phyloP scores from a whole-genome alignment of 2,329 filamentous ascomycete genomes.

The Graphiopsis chlorocephala region DNA sequence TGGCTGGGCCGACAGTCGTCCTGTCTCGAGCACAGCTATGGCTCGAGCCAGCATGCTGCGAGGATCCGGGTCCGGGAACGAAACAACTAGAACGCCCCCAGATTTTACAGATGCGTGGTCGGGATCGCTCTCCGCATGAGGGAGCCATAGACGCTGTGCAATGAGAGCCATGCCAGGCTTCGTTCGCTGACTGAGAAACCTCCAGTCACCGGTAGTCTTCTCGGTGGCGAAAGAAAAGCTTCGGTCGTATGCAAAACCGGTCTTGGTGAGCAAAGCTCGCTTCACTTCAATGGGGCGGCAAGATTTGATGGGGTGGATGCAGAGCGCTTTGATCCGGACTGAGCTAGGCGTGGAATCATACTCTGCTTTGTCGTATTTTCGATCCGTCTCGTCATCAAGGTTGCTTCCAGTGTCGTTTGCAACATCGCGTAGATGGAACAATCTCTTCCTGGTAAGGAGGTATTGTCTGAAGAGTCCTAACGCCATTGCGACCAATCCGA shows the following conservation, averaged over 20 bases:
- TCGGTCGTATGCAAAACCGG: slow-evolving; percentile 2
- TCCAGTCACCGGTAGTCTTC: neutral
- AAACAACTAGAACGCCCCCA: neutral
- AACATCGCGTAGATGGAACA: neutral
- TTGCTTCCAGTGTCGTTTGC: neutral
- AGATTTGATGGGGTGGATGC: slow-evolving; percentile 3
- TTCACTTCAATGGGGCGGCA: slow-evolving; percentile 1
- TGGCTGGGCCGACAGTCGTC: neutral
- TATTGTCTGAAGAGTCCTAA: neutral
- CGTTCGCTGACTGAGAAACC: neutral
- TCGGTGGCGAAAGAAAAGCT: neutral
- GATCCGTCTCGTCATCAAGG: neutral
- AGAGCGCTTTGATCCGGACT: neutral
- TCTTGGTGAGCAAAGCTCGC: neutral
- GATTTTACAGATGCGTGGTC: neutral
- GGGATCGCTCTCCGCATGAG: neutral
- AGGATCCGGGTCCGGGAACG: slow-evolving; percentile 5
- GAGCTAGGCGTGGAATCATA: neutral
- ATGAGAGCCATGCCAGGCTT: slow-evolving; percentile 5
- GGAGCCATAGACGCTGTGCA: neutral
- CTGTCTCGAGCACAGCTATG: neutral
- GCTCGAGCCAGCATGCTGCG: neutral
- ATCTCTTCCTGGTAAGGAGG: neutral
- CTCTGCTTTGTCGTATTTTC: neutral
- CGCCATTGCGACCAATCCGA: neutral